Evolutionary conservation across 768 basidiomycete species (phyloP).

Genomic region (Wakefieldia striispora): DNA sequence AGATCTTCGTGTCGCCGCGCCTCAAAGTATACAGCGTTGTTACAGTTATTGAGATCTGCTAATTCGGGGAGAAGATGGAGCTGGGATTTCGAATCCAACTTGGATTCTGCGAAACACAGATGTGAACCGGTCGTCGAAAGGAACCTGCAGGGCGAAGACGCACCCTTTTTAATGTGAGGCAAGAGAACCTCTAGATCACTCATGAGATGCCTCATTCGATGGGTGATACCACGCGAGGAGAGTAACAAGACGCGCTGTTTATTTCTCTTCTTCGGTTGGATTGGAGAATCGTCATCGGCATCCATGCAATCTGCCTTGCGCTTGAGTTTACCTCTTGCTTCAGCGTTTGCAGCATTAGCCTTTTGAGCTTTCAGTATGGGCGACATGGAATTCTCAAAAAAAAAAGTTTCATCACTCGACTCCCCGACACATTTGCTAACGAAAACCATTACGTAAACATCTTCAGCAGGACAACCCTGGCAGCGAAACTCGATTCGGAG

Average conservation of each 20-base stretch:
- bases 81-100: conserved; percentile 95
- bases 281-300: conserved; percentile 47
- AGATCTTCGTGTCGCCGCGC: conserved; percentile 93
- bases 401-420: background rate
- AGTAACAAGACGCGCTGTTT: conserved; percentile 94
- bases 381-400: conserved; percentile 49
- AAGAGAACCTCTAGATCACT: conserved; percentile 86
- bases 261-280: conserved; percentile 64
- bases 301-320: conserved; percentile 65
- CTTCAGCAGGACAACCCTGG: background rate
- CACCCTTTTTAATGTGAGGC: conserved; percentile 97
- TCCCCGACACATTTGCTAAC: background rate
- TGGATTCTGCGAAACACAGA: conserved; percentile 64
- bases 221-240: conserved; percentile 90
- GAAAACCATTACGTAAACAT: conserved; percentile 25
- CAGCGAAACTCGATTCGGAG: background rate
- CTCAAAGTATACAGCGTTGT: conserved; percentile 97
- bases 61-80: conserved; percentile 91
- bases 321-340: conserved; percentile 48
- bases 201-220: conserved; percentile 97
- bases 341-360: conserved; percentile 50
- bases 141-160: conserved; percentile 25
- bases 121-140: background rate
- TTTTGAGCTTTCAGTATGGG: conserved; percentile 63
- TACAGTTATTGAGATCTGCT: conserved; percentile 96